These are phyloP conservation scores for Stagonosporopsis cucurbitacearum DNA, from an alignment of 2,329 filamentous ascomycete genomes.

Conservation along the genomic window DNA sequence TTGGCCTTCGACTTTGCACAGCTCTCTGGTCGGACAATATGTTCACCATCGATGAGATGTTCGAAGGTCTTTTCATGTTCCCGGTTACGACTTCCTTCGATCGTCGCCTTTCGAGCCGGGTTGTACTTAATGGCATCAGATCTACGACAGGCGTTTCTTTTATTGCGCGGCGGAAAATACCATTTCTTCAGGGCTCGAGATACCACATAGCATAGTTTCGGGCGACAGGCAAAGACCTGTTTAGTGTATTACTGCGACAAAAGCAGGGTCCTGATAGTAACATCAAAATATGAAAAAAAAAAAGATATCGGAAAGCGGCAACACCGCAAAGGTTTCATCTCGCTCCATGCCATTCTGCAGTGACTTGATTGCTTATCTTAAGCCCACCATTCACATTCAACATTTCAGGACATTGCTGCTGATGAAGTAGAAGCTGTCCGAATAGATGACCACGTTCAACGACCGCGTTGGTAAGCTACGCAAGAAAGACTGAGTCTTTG, in stretches of 20 bases:
- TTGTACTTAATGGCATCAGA: conserved; percentile 51
- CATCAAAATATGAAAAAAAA: conserved; percentile 42
- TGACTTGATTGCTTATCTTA: not conserved
- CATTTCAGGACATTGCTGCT: not conserved
- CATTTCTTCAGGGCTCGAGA: conserved; percentile 33
- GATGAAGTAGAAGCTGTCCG: not conserved
- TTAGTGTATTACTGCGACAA: conserved; percentile 34
- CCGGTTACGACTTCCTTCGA: conserved; percentile 37
- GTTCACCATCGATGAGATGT: conserved; percentile 7
- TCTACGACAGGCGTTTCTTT: conserved; percentile 39
- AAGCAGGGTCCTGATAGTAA: conserved; percentile 28
- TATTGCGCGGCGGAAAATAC: conserved; percentile 33
- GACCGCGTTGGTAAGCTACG: no score
- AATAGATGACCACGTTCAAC: not conserved
- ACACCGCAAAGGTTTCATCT: conserved; percentile 22
- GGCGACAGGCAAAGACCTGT: conserved; percentile 23
- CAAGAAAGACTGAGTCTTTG: no score
- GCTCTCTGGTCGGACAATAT: conserved; percentile 5
- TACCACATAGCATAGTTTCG: conserved; percentile 36
- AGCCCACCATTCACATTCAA: no score
- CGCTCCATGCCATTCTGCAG: not conserved
- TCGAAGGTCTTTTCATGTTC: conserved; percentile 30
- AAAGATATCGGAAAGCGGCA: conserved; percentile 26
- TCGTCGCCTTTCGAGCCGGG: conserved; percentile 36
- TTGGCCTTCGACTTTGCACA: conserved; percentile 13